These are phyloP conservation scores for Dendrocalamus latiflorus DNA, from an alignment of 202 grass and related monocot species.

Conservation along the genomic window DNA sequence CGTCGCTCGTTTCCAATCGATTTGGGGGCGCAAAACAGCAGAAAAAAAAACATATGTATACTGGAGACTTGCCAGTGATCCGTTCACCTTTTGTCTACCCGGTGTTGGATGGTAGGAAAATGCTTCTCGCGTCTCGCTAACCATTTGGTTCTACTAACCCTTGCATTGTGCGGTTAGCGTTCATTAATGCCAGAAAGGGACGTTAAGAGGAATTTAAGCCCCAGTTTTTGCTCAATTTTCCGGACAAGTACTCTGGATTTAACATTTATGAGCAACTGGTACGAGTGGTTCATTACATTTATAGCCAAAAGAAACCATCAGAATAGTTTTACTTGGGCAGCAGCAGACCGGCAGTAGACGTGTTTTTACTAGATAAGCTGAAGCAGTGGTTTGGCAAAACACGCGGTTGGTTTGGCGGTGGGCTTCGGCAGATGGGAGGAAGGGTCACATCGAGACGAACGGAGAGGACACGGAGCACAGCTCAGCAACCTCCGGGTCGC, in stretches of 20 bases:
- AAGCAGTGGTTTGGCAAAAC: not conserved
- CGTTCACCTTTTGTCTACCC: not conserved
- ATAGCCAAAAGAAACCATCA: not conserved
- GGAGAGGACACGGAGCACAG: slow-evolving; percentile 30
- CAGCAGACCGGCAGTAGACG: too few relatives aligned
- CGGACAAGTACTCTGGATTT: not conserved
- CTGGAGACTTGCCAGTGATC: slow-evolving; percentile 24
- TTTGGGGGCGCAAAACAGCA: too few relatives aligned
- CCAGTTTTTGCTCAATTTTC: not conserved
- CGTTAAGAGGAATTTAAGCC: not conserved
- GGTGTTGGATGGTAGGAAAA: not conserved
- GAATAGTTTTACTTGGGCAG: not conserved
- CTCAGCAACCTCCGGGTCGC: slow-evolving; percentile 7
- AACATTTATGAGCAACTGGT: not conserved
- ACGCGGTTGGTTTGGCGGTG: not conserved
- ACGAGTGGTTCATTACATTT: not conserved
- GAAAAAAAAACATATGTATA: too few relatives aligned
- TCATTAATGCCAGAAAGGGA: not conserved
- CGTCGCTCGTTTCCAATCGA: slow-evolving; percentile 5
- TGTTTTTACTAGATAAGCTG: not conserved
- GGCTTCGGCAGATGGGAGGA: not conserved
- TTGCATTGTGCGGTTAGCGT: not conserved
- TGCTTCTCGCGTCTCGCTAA: too few relatives aligned
- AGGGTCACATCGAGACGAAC: slow-evolving; percentile 18
- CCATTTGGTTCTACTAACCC: too few relatives aligned